Percentiles rank a stretch among this genome's conserved stretches.
Evolutionary conservation across 2,329 filamentous ascomycete species (phyloP).

Genomic region (Talaromyces atroroseus): DNA sequence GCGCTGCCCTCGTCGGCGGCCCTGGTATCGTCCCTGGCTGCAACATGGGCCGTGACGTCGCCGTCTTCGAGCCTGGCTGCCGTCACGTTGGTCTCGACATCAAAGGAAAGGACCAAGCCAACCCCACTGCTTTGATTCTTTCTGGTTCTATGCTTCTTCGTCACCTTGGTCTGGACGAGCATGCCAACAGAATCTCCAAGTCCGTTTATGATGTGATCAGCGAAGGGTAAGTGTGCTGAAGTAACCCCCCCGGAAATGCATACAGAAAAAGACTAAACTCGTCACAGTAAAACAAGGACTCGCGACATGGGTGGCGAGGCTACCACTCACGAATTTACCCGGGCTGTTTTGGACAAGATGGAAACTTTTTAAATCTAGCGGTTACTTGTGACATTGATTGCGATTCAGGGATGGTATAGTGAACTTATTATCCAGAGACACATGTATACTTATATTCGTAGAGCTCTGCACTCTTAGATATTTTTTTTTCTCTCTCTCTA

Average conservation of each 20-base stretch:
- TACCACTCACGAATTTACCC: constrained; percentile 91
- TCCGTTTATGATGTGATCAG: constrained; percentile 72
- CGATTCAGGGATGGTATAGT: constrained; percentile 1
- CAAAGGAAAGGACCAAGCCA: constrained; percentile 99
- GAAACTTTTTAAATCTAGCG: constrained; percentile 53
- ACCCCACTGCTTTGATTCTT: constrained; percentile 92
- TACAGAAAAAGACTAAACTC: not conserved
- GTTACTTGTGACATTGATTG: not conserved
- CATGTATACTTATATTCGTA: constrained; percentile 14
- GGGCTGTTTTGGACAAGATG: constrained; percentile 92
- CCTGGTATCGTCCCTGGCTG: constrained; percentile 96
- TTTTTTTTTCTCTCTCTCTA: too few relatives aligned
- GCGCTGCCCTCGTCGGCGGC: constrained; percentile 91
- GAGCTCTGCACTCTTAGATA: not conserved
- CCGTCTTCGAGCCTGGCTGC: constrained; percentile 98
- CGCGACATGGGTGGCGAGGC: constrained; percentile 91
- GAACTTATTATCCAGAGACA: constrained; percentile 8
- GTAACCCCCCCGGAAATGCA: not conserved
- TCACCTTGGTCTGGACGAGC: constrained; percentile 94
- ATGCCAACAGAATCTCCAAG: constrained; percentile 96
- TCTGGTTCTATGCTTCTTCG: constrained; percentile 95
- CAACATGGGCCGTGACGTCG: constrained; percentile 99
- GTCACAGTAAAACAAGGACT: constrained; percentile 70
- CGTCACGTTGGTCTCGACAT: constrained; percentile 99
- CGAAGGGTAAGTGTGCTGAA: constrained; percentile 64